A percentile compares a stretch with the other conserved stretches of the same genome.
Evolutionary conservation across 2,329 filamentous ascomycete species (phyloP).

Genomic region (Ilyonectria sp.): DNA sequence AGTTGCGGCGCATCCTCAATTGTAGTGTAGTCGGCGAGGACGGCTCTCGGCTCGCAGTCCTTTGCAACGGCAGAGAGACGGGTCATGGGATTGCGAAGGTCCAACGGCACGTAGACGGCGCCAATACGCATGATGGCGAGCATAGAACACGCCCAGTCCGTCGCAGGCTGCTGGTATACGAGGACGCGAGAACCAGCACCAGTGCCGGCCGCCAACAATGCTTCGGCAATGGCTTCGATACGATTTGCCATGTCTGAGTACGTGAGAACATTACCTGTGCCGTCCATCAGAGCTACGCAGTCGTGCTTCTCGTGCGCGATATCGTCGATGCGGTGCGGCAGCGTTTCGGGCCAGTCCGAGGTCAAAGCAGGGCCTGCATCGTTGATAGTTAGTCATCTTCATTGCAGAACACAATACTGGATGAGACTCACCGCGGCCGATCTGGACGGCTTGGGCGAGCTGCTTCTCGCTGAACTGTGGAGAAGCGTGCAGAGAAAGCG

Average conservation of each 20-base stretch:
- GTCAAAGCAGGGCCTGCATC: not conserved
- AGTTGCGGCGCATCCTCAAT: not conserved
- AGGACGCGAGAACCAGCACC: constrained; percentile 47
- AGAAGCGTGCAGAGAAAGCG: no score
- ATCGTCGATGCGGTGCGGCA: constrained; percentile 2
- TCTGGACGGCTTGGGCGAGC: no score
- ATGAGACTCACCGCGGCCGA: no score
- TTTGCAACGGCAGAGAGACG: constrained; percentile 44
- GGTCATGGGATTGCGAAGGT: constrained; percentile 48
- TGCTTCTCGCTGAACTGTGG: no score
- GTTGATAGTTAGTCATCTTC: no score
- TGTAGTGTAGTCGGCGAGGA: not conserved
- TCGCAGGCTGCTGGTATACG: constrained; percentile 57
- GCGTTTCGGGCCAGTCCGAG: not conserved
- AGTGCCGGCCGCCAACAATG: not conserved
- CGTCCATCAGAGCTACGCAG: not conserved
- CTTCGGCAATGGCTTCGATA: not conserved
- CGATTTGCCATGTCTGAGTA: not conserved
- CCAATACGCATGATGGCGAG: constrained; percentile 59
- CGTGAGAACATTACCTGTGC: not conserved
- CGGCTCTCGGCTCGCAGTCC: not conserved
- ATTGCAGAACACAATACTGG: no score
- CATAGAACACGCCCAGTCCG: constrained; percentile 55
- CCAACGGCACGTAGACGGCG: constrained; percentile 57
- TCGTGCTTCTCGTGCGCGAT: not conserved